These are phyloP conservation scores for Nothomitra cinnamomea DNA, from an alignment of 2,329 filamentous ascomycete species.

Conservation along the genomic window DNA sequence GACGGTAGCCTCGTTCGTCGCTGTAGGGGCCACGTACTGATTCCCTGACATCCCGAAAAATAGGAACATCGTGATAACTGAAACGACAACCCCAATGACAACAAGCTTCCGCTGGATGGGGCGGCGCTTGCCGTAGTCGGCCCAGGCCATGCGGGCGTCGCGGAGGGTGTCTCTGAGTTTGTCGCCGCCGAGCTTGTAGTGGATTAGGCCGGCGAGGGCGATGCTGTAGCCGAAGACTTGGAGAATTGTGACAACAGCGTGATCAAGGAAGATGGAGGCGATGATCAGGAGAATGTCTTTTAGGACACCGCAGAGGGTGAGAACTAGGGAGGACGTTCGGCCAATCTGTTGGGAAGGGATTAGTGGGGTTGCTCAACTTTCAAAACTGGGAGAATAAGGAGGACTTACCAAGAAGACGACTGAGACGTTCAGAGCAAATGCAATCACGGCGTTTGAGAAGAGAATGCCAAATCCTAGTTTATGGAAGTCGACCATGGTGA, in stretches of 20 bases:
- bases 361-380: background rate
- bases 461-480: slow-evolving; percentile 57
- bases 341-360: slow-evolving; percentile 44
- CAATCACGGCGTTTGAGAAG: slow-evolving; percentile 58
- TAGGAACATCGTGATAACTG: slow-evolving; percentile 42
- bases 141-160: slow-evolving; percentile 62
- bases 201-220: slow-evolving; percentile 60
- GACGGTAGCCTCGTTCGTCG: too few species aligned
- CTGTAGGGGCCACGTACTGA: too few species aligned
- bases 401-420: slow-evolving; percentile 65
- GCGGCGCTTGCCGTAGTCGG: slow-evolving; percentile 63
- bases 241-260: slow-evolving; percentile 53
- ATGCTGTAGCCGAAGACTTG: slow-evolving; percentile 77
- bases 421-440: slow-evolving; percentile 69
- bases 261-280: slow-evolving; percentile 69
- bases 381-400: background rate
- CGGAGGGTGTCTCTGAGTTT: slow-evolving; percentile 65
- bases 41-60: slow-evolving; percentile 20
- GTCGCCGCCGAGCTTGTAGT: slow-evolving; percentile 74
- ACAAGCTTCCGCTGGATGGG: slow-evolving; percentile 59
- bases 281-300: slow-evolving; percentile 74
- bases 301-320: slow-evolving; percentile 73
- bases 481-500: slow-evolving; percentile 54
- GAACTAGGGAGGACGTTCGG: slow-evolving; percentile 71
- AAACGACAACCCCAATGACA: slow-evolving; percentile 44